Evolutionary conservation across 441 rosid species (phyloP).

Genomic region (Mallotus repandus): DNA sequence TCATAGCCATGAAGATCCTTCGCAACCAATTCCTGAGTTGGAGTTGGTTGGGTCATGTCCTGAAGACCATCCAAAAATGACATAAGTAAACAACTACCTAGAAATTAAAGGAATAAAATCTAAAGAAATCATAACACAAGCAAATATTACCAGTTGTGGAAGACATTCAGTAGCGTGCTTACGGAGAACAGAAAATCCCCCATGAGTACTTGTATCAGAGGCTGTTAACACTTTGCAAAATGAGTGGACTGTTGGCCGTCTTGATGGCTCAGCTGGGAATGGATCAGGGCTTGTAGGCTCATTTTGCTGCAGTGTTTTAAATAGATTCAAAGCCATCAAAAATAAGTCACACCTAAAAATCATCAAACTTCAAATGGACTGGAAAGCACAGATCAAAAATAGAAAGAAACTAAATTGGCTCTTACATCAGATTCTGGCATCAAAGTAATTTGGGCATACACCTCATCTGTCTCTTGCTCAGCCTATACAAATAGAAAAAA

Average conservation of each 20-base stretch:
- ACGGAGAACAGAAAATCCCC: constrained; percentile 93
- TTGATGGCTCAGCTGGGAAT: constrained; percentile 44
- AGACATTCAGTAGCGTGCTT: constrained; percentile 93
- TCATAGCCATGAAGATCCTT: constrained; percentile 85
- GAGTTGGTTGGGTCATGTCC: constrained; percentile 88
- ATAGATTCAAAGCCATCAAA: background rate
- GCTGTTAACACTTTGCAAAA: constrained; percentile 90
- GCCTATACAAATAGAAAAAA: constrained; percentile 45
- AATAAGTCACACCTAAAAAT: background rate
- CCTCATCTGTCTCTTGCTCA: constrained; percentile 91
- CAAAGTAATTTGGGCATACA: constrained; percentile 91
- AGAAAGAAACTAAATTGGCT: background rate
- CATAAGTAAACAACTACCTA: constrained; percentile 2
- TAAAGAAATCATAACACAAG: background rate
- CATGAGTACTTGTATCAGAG: constrained; percentile 97
- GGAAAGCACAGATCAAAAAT: background rate
- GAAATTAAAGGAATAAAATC: constrained; percentile 2
- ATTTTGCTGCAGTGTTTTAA: constrained; percentile 43
- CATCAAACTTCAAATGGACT: background rate
- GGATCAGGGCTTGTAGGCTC: constrained; percentile 65
- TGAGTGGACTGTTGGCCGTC: constrained; percentile 50
- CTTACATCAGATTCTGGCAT: constrained; percentile 70
- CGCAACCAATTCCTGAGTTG: constrained; percentile 82
- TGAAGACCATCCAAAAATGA: constrained; percentile 28
- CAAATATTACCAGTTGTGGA: constrained; percentile 63